Percentiles rank a stretch among this genome's conserved stretches.
These are phyloP conservation scores for Gonapodya sp. DNA, from an alignment of 192 early-diverging fungal genomes.

Conservation along the genomic window DNA sequence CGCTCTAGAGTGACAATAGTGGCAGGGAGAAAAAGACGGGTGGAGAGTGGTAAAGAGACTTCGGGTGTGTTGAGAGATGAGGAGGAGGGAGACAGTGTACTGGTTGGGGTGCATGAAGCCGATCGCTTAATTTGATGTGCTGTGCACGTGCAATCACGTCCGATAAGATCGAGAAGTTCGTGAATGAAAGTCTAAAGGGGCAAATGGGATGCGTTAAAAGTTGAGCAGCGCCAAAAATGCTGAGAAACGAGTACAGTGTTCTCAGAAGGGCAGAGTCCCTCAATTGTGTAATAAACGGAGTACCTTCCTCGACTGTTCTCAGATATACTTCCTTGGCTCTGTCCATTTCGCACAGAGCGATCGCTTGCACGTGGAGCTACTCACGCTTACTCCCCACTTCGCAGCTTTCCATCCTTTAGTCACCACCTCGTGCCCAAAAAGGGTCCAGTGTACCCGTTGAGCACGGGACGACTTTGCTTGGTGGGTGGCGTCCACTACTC, in stretches of 20 bases:
- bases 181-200: background rate
- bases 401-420: background rate
- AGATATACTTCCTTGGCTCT: too few species aligned
- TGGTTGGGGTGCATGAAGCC: background rate
- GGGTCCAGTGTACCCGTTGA: background rate
- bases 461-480: too few species aligned
- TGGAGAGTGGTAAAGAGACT: background rate
- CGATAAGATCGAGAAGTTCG: background rate
- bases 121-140: background rate
- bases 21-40: constrained; percentile 24
- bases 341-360: too few species aligned
- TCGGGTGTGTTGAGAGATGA: background rate
- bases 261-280: too few species aligned
- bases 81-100: background rate
- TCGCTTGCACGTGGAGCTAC: background rate
- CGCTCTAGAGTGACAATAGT: constrained; percentile 27
- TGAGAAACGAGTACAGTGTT: too few species aligned
- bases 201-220: too few species aligned
- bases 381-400: background rate
- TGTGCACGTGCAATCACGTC: background rate
- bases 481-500: too few species aligned
- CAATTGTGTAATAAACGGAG: too few species aligned
- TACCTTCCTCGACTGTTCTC: too few species aligned
- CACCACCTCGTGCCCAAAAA: background rate
- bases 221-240: too few species aligned